Conservation (phyloP, 306 rosid genomes). For the Prunus persica region DNA sequence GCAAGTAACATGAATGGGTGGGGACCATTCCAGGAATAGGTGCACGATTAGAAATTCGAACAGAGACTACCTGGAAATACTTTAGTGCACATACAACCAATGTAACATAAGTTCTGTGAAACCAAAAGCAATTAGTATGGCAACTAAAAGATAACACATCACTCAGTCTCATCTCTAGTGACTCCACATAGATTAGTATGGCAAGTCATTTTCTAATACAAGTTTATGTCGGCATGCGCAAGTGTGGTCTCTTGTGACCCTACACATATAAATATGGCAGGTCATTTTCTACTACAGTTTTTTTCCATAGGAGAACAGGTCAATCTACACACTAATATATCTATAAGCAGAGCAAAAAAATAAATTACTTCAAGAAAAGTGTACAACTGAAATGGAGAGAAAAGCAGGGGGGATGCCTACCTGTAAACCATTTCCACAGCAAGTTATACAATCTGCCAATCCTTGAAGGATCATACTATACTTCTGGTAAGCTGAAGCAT, state of each 20-base stretch:
- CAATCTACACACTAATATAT: neutral
- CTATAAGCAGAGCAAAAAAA: neutral
- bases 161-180: no score
- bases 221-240: neutral
- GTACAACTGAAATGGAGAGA: neutral
- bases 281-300: neutral
- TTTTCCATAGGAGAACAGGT: neutral
- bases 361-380: no score
- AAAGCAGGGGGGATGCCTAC: conserved; percentile 27
- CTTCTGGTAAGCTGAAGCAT: conserved; percentile 35
- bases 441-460: conserved; percentile 69
- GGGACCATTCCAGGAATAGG: no score
- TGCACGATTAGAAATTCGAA: no score
- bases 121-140: no score
- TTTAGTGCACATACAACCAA: no score
- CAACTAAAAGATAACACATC: no score
- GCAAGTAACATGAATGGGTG: no score
- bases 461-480: conserved; percentile 53
- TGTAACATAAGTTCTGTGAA: no score
- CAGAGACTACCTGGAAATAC: no score
- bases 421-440: conserved; percentile 49
- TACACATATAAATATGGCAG: neutral
- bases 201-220: no score
- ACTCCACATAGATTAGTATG: no score
- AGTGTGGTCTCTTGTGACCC: neutral